Conservation (phyloP, 345 rosid species). For the Arabidopsis thaliana region DNA sequence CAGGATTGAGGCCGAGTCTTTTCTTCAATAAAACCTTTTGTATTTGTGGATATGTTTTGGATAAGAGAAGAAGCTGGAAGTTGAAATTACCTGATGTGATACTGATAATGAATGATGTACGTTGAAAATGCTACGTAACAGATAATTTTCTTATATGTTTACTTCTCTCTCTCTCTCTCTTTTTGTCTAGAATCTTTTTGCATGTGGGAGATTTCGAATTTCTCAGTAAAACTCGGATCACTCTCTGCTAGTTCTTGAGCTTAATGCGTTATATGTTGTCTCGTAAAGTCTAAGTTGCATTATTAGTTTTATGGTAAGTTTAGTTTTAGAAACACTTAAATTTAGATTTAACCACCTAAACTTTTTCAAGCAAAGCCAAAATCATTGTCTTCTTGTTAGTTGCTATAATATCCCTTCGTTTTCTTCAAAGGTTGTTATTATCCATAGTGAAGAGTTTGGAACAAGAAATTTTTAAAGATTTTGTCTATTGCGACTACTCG, state of each 20-base stretch:
- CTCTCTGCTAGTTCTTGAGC: background rate
- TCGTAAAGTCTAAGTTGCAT: background rate
- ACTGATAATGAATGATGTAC: background rate
- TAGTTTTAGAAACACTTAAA: background rate
- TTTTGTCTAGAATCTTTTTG: background rate
- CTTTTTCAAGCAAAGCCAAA: background rate
- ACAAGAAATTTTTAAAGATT: background rate
- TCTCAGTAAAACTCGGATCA: background rate
- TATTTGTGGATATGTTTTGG: slow-evolving; percentile 40
- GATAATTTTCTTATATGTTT: background rate
- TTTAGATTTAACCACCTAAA: background rate
- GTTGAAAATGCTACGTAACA: slow-evolving; percentile 4
- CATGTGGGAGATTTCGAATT: slow-evolving; percentile 3
- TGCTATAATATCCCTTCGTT: slow-evolving; percentile 12
- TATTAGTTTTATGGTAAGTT: no score
- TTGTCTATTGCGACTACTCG: background rate
- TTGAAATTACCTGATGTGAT: background rate
- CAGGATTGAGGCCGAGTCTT: slow-evolving; percentile 39
- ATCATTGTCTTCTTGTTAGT: background rate
- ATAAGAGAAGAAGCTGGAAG: slow-evolving; percentile 1
- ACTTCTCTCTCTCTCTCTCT: background rate
- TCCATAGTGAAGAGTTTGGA: background rate
- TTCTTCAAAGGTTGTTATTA: slow-evolving; percentile 22
- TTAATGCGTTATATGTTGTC: background rate
- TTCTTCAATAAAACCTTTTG: slow-evolving; percentile 29